phyloP scores from a whole-genome alignment of 805 yeast genomes.

The Nakazawaea siamensis region DNA sequence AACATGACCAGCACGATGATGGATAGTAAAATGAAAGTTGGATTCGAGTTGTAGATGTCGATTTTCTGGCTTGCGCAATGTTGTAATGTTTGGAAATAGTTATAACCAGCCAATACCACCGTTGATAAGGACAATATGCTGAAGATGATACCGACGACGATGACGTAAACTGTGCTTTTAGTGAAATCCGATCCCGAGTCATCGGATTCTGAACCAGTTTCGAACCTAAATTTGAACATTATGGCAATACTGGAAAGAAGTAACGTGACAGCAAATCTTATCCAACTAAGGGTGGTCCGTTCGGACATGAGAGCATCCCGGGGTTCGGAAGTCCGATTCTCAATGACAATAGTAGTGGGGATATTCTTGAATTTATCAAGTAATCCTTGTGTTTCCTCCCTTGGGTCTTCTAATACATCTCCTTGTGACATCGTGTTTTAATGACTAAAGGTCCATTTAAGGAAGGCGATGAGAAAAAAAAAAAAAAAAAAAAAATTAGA shows the following conservation, averaged over 20 bases:
- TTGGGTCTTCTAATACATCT: constrained; percentile 10
- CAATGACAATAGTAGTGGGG: constrained; percentile 18
- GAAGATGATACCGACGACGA: constrained; percentile 27
- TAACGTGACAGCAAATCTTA: constrained; percentile 36
- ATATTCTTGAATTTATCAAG: constrained; percentile 11
- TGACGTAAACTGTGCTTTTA: constrained; percentile 17
- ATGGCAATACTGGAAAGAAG: constrained; percentile 40
- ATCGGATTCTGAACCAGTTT: constrained; percentile 17
- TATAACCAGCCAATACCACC: constrained; percentile 28
- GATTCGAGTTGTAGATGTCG: constrained; percentile 25
- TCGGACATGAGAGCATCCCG: constrained; percentile 48
- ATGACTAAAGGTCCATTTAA: too few relatives aligned
- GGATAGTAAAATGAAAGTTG: constrained; percentile 9
- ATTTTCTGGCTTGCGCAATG: constrained; percentile 35
- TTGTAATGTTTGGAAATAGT: constrained; percentile 35
- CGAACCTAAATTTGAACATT: constrained; percentile 34
- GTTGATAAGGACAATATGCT: constrained; percentile 29
- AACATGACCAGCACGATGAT: constrained; percentile 5
- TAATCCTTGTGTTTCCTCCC: constrained; percentile 9
- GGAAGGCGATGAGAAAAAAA: too few relatives aligned
- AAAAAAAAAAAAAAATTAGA: too few relatives aligned
- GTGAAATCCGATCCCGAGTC: constrained; percentile 3
- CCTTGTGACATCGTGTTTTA: too few relatives aligned
- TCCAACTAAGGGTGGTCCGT: constrained; percentile 41
- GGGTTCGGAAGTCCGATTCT: constrained; percentile 38